Evolutionary conservation across 768 basidiomycete genomes (phyloP).

Genomic region (Aureoboletus auriporus): DNA sequence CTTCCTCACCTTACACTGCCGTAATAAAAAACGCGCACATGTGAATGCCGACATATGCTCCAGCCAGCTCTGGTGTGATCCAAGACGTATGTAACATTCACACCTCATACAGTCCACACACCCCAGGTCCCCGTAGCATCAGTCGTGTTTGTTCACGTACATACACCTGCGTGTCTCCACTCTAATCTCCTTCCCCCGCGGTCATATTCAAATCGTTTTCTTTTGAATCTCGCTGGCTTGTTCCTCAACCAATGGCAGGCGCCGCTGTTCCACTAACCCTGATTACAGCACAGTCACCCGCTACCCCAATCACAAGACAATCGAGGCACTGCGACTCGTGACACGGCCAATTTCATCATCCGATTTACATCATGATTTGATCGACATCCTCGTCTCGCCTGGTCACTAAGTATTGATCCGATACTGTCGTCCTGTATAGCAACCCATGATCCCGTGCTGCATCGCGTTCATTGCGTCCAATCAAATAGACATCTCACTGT

Average conservation of each 20-base stretch:
- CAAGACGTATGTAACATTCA: slow-evolving; percentile 29
- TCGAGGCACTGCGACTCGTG: slow-evolving; percentile 21
- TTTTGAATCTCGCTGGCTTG: slow-evolving; percentile 2
- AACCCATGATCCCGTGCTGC: slow-evolving; percentile 8
- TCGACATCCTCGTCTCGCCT: slow-evolving; percentile 16
- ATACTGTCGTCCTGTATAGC: slow-evolving; percentile 14
- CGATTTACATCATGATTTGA: slow-evolving; percentile 19
- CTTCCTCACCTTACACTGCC: slow-evolving; percentile 20
- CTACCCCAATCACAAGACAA: neutral
- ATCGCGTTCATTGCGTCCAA: slow-evolving; percentile 5
- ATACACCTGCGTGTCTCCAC: slow-evolving; percentile 30
- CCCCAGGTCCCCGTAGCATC: slow-evolving; percentile 33
- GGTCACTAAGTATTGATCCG: slow-evolving; percentile 16
- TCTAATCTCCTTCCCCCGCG: slow-evolving; percentile 31
- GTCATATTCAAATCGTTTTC: slow-evolving; percentile 18
- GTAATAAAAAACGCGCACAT: slow-evolving; percentile 33
- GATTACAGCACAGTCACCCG: neutral
- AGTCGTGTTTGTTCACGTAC: slow-evolving; percentile 34
- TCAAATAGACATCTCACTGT: slow-evolving; percentile 1
- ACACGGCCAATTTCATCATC: slow-evolving; percentile 23
- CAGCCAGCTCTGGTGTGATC: slow-evolving; percentile 26
- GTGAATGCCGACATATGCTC: slow-evolving; percentile 31
- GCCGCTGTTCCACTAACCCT: slow-evolving; percentile 6
- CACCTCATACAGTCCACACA: slow-evolving; percentile 30
- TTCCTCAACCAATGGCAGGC: slow-evolving; percentile 15